Evolutionary conservation across 2,329 filamentous ascomycete genomes (phyloP).

Genomic region (Sporothrix brasiliensis): DNA sequence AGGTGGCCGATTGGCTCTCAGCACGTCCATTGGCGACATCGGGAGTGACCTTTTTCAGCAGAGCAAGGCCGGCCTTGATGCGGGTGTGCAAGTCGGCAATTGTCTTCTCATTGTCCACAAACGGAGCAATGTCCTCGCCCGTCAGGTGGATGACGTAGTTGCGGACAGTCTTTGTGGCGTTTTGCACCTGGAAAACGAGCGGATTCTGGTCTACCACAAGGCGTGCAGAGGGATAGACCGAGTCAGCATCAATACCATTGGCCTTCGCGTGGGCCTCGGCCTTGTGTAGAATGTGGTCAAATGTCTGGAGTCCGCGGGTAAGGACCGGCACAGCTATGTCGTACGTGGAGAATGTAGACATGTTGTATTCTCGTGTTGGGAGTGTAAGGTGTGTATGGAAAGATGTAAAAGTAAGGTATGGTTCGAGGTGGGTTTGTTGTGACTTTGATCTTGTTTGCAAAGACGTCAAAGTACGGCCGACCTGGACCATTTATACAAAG

Average conservation of each 20-base stretch:
- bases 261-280: slow-evolving; percentile 41
- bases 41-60: slow-evolving; percentile 40
- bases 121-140: slow-evolving; percentile 34
- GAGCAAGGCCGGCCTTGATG: slow-evolving; percentile 39
- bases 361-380: slow-evolving; percentile 33
- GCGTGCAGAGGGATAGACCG: slow-evolving; percentile 37
- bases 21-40: slow-evolving; percentile 38
- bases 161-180: slow-evolving; percentile 40
- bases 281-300: slow-evolving; percentile 42
- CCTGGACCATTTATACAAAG: too few species aligned
- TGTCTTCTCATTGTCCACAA: slow-evolving; percentile 42
- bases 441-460: background rate
- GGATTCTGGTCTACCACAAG: slow-evolving; percentile 45
- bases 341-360: slow-evolving; percentile 40
- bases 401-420: background rate
- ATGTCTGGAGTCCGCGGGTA: slow-evolving; percentile 37
- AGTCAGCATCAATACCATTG: slow-evolving; percentile 39
- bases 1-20: slow-evolving; percentile 34
- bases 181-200: slow-evolving; percentile 45
- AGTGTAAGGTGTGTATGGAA: background rate
- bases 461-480: too few species aligned
- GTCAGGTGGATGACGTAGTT: slow-evolving; percentile 40
- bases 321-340: slow-evolving; percentile 40
- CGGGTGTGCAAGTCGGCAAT: slow-evolving; percentile 42
- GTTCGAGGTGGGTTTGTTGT: background rate